phyloP scores from a whole-genome alignment of 441 rosid species.

The Melastoma candidum region DNA sequence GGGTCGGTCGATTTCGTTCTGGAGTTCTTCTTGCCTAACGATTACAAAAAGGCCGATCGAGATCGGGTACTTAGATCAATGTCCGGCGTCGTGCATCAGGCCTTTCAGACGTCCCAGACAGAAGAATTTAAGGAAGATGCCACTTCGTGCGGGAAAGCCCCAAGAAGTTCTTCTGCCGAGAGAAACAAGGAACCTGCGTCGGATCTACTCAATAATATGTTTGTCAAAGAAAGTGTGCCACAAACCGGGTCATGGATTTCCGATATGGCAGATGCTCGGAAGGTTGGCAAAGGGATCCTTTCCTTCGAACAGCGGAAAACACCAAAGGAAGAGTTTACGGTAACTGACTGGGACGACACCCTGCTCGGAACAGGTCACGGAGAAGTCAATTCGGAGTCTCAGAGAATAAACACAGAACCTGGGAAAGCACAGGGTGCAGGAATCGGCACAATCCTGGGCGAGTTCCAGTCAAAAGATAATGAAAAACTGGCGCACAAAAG shows the following conservation, averaged over 20 bases:
- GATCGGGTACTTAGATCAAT: conserved; percentile 37
- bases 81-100: conserved; percentile 31
- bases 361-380: conserved; percentile 15
- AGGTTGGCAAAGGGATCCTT: conserved; percentile 38
- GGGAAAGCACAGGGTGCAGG: conserved; percentile 14
- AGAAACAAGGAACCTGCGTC: conserved; percentile 19
- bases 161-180: conserved; percentile 21
- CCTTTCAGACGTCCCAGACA: conserved; percentile 40
- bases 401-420: conserved; percentile 22
- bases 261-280: conserved; percentile 38
- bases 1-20: conserved; percentile 50
- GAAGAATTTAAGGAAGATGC: conserved; percentile 37
- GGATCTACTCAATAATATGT: conserved; percentile 14
- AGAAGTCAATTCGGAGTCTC: conserved; percentile 25
- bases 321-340: conserved; percentile 49
- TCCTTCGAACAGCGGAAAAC: conserved; percentile 53
- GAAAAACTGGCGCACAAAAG: conserved; percentile 43
- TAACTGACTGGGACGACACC: conserved; percentile 33
- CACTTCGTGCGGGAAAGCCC: conserved; percentile 26
- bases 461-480: conserved; percentile 17
- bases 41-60: conserved; percentile 36
- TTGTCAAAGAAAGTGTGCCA: conserved; percentile 25
- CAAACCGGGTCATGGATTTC: conserved; percentile 44
- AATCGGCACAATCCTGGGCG: conserved; percentile 23
- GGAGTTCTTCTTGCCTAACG: conserved; percentile 70